phyloP scores from a whole-genome alignment of 2,329 filamentous ascomycete species.

The Cordyceps fumosorosea region DNA sequence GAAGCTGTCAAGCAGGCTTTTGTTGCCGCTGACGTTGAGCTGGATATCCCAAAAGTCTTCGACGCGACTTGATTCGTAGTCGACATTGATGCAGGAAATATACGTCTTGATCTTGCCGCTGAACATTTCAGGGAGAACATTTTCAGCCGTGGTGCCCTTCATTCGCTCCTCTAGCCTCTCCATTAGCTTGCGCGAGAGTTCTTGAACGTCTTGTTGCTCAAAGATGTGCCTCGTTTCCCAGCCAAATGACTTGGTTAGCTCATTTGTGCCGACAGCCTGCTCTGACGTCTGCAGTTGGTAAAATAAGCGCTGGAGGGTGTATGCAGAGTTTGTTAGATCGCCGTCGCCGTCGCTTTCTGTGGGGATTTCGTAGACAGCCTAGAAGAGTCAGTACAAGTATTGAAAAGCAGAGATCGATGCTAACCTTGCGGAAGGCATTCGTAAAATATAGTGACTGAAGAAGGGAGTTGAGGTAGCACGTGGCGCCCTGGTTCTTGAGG shows the following conservation, averaged over 20 bases:
- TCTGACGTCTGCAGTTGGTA: constrained; percentile 88
- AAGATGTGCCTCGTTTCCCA: constrained; percentile 99
- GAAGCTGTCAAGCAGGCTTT: constrained; percentile 89
- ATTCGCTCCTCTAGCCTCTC: constrained; percentile 95
- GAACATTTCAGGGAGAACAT: constrained; percentile 82
- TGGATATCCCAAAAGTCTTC: constrained; percentile 99
- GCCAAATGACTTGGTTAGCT: constrained; percentile 92
- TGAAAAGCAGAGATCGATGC: background rate
- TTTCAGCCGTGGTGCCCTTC: constrained; percentile 92
- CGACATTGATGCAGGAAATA: constrained; percentile 96
- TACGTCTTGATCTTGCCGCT: constrained; percentile 98
- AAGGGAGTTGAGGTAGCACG: constrained; percentile 80
- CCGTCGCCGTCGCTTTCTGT: constrained; percentile 81
- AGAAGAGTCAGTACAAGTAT: constrained; percentile 16
- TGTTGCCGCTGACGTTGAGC: constrained; percentile 91
- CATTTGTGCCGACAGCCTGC: constrained; percentile 77
- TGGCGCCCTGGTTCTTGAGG: constrained; percentile 92
- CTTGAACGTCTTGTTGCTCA: constrained; percentile 97
- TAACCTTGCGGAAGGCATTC: constrained; percentile 87
- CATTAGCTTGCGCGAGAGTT: constrained; percentile 93
- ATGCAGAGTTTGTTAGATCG: constrained; percentile 79
- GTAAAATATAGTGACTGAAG: constrained; percentile 81
- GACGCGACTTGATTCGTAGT: constrained; percentile 90
- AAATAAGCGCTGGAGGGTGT: constrained; percentile 87
- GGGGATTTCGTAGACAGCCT: constrained; percentile 96